Conservation (phyloP, 2,329 filamentous ascomycete species). For the Chaetomiaceae sp. region DNA sequence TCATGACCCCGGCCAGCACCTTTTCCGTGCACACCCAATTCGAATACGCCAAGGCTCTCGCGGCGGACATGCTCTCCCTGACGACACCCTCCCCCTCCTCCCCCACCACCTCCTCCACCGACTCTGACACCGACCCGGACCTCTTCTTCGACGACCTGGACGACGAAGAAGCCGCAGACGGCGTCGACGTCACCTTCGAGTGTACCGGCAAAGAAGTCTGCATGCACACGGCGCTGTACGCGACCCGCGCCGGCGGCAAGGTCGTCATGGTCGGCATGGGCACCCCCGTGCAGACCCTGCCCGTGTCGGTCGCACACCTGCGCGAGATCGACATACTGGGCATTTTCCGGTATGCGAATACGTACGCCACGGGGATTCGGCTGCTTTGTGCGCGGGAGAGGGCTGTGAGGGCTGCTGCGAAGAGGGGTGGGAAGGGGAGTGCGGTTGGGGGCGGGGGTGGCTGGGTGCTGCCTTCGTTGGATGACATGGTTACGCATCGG, state of each 20-base stretch:
- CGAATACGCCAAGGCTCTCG: slow-evolving; percentile 46
- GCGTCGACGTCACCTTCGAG: slow-evolving; percentile 68
- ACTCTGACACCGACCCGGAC: no score
- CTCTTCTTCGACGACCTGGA: slow-evolving; percentile 34
- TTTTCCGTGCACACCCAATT: slow-evolving; percentile 46
- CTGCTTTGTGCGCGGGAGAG: slow-evolving; percentile 47
- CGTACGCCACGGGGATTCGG: slow-evolving; percentile 65
- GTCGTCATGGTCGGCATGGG: slow-evolving; percentile 78
- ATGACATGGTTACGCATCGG: slow-evolving; percentile 68
- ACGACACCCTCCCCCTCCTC: slow-evolving; percentile 30
- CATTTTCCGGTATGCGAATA: slow-evolving; percentile 73
- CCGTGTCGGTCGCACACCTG: slow-evolving; percentile 63
- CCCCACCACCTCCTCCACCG: no score
- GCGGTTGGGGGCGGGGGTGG: slow-evolving; percentile 29
- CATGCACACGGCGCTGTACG: slow-evolving; percentile 70
- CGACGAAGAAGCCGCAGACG: slow-evolving; percentile 56
- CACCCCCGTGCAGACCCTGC: slow-evolving; percentile 68
- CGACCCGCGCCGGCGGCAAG: slow-evolving; percentile 64
- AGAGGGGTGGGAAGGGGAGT: no score
- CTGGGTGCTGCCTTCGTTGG: slow-evolving; percentile 55
- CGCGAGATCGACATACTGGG: slow-evolving; percentile 75
- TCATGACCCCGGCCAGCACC: slow-evolving; percentile 42
- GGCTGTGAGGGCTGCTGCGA: slow-evolving; percentile 32
- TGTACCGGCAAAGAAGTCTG: slow-evolving; percentile 72
- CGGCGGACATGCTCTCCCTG: slow-evolving; percentile 44